phyloP scores from a whole-genome alignment of 179 eudicot genomes.

The Sideroxylon spinosum region DNA sequence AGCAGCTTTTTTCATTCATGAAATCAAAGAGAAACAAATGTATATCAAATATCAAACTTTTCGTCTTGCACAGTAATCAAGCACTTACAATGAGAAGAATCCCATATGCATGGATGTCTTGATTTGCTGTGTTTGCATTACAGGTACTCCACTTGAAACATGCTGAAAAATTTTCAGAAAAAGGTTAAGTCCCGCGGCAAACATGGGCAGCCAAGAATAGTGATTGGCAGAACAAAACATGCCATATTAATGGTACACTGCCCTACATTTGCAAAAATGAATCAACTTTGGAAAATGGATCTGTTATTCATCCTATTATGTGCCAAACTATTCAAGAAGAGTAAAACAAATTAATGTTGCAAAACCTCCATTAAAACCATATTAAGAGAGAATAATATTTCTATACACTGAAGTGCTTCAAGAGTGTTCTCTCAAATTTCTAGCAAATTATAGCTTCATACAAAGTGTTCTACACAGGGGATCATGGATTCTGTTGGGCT shows the following conservation, averaged over 20 bases:
- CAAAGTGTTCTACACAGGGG: no score
- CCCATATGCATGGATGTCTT: constrained; percentile 74
- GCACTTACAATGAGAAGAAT: constrained; percentile 70
- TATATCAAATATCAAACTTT: not conserved
- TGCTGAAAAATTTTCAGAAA: constrained; percentile 40
- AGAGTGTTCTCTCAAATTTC: no score
- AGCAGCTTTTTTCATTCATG: not conserved
- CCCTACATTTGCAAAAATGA: not conserved
- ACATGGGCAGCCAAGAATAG: not conserved
- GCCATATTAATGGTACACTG: not conserved
- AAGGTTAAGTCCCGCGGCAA: constrained; percentile 4
- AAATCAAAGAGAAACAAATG: not conserved
- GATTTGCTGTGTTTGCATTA: constrained; percentile 54
- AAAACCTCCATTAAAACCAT: not conserved
- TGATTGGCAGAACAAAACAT: constrained; percentile 1
- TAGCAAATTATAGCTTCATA: no score
- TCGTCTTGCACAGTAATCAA: constrained; percentile 1
- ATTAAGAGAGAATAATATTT: no score
- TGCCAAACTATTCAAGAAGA: not conserved
- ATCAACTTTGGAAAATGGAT: not conserved
- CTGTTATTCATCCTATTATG: not conserved
- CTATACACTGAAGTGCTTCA: no score
- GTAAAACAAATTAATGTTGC: not conserved
- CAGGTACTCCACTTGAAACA: constrained; percentile 78
- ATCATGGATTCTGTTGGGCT: no score